These are phyloP conservation scores for Leccinum pellstonianum DNA, from an alignment of 768 basidiomycete species.

Conservation along the genomic window DNA sequence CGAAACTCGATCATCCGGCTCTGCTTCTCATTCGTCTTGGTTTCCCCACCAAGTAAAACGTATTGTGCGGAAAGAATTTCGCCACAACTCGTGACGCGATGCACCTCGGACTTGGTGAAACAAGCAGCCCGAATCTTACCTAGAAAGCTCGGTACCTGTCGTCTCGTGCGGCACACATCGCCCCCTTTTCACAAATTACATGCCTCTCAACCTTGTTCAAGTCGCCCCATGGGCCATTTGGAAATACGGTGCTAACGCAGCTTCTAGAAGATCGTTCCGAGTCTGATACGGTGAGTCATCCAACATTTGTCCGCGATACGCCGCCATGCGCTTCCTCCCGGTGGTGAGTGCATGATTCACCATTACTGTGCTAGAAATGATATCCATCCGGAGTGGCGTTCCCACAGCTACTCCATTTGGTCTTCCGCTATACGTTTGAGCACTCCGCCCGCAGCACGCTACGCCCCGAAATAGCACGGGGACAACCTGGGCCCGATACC, in stretches of 20 bases:
- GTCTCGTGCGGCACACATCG: background rate
- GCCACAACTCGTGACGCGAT: background rate
- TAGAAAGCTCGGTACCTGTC: background rate
- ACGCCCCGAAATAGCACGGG: constrained; percentile 1
- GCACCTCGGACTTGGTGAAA: no score
- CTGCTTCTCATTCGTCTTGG: background rate
- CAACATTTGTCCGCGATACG: background rate
- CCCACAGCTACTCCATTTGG: constrained; percentile 11
- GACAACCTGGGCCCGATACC: background rate
- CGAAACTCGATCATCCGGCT: background rate
- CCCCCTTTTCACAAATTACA: background rate
- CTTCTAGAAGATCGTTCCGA: background rate
- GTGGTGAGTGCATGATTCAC: background rate
- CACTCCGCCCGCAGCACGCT: background rate
- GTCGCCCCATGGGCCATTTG: constrained; percentile 11
- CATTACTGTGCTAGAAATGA: background rate
- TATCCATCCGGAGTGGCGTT: background rate
- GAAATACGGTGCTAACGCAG: constrained; percentile 1
- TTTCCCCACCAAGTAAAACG: background rate
- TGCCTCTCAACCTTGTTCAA: constrained; percentile 3
- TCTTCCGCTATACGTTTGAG: constrained; percentile 1
- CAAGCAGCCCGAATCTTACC: background rate
- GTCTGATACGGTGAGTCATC: background rate
- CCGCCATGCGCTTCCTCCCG: constrained; percentile 2
- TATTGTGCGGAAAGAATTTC: background rate